Evolutionary conservation across 495 filamentous ascomycete species (phyloP), one percentile per base, ranked within the genome.

Genomic region (Aspergillus heteromorphus): DNA sequence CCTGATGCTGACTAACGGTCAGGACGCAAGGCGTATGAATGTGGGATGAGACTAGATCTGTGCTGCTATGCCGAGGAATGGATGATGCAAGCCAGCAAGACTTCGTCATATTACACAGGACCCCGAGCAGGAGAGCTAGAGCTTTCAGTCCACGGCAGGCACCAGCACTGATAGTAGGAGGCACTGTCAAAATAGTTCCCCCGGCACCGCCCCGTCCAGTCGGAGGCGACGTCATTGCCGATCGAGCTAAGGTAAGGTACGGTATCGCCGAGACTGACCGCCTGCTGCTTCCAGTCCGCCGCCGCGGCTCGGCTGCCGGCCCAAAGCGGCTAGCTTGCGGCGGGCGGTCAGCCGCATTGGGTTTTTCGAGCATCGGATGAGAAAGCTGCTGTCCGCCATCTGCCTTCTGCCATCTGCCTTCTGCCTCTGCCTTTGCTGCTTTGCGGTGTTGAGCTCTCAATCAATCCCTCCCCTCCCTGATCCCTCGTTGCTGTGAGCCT

Each of bases 321-420:
- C 42, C 19, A 45, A 21, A 9, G 9, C 3, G 43, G 43, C 17
- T n/a, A n/a, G n/a, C 16, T 50, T 40, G 48, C 30, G 48, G 2
- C 6, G 30, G 48, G 48, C 48, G 48, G 48, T 50, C 48, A 21
- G 42, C 23, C 30, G 30, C 23, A 6, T 29, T 50, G 48, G 23
- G 48, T 50, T 50, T 50, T 50, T 50, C 48, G 23, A 36, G 18
- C 17, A 17, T 50, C 48, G n/a, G 38, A 51, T 25, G 19, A 43
- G 19, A n/a, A 41, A 42, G 30, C 13, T 23, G 11, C 20, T 19
- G 9, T 14, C 36, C 23, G 17, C 16, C 10, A 20, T n/a, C n/a
- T n/a, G n/a, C n/a, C n/a, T n/a, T n/a, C n/a, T n/a, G n/a, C n/a
- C n/a, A n/a, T n/a, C n/a, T n/a, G n/a, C n/a, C n/a, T n/a, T n/a